Conservation (phyloP, 176 grass and related monocot species). For the Aegilops bicornis region DNA sequence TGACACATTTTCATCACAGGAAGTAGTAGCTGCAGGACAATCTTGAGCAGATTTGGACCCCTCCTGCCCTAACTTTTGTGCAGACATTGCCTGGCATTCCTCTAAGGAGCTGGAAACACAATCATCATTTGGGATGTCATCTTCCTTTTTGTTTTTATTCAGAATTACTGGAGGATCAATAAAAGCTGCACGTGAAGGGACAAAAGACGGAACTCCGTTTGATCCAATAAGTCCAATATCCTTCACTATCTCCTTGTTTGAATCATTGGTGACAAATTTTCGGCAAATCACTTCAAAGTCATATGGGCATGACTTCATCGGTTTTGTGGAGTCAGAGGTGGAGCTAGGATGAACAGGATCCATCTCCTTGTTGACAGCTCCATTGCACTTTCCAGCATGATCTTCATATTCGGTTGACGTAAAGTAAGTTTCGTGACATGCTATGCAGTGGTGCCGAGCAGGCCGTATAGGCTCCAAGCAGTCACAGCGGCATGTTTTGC, state of each 20-base stretch:
- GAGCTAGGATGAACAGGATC: slow-evolving; percentile 21
- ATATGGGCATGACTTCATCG: slow-evolving; percentile 60
- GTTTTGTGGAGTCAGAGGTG: slow-evolving; percentile 29
- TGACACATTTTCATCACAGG: slow-evolving; percentile 39
- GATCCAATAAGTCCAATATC: slow-evolving; percentile 78
- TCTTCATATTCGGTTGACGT: slow-evolving; percentile 55
- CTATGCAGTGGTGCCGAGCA: slow-evolving; percentile 73
- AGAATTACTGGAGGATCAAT: slow-evolving; percentile 54
- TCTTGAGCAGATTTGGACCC: slow-evolving; percentile 37
- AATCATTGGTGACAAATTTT: slow-evolving; percentile 69
- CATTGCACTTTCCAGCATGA: slow-evolving; percentile 71
- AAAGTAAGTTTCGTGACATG: slow-evolving; percentile 75
- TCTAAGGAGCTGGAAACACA: slow-evolving; percentile 37
- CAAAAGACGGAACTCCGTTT: slow-evolving; percentile 77
- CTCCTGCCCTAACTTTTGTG: slow-evolving; percentile 27
- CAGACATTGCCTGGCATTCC: slow-evolving; percentile 31
- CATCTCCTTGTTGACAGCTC: slow-evolving; percentile 44
- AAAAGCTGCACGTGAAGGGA: slow-evolving; percentile 52
- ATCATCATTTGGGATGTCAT: slow-evolving; percentile 38
- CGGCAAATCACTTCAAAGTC: slow-evolving; percentile 78
- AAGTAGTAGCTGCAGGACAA: slow-evolving; percentile 27
- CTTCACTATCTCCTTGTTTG: slow-evolving; percentile 72
- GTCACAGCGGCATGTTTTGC: slow-evolving; percentile 66
- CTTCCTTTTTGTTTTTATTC: slow-evolving; percentile 40
- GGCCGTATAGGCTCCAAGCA: slow-evolving; percentile 85